Evolutionary conservation across 371 early-diverging fungal species (phyloP).

Genomic region (Zopfochytrium polystomum): DNA sequence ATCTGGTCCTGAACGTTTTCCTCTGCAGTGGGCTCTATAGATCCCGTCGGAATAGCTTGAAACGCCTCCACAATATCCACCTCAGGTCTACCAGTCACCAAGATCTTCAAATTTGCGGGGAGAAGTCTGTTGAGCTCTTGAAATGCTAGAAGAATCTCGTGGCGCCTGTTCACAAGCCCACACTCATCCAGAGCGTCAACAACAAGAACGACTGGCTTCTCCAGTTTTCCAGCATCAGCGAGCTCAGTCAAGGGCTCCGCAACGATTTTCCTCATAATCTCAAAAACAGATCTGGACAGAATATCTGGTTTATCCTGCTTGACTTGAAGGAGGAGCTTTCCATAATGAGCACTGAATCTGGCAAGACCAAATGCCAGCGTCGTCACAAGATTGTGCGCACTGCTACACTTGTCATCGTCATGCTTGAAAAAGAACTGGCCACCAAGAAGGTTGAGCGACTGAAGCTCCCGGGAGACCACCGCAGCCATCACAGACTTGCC

Average conservation of each 20-base stretch:
- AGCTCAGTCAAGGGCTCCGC: constrained; percentile 2
- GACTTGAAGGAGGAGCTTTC: no score
- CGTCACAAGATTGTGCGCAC: background rate
- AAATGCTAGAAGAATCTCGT: no score
- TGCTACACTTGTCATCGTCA: constrained; percentile 2
- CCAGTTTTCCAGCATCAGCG: background rate
- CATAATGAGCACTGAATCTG: background rate
- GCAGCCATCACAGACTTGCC: constrained; percentile 8
- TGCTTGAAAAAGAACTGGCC: no score
- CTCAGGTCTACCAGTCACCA: constrained; percentile 26
- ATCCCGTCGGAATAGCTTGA: background rate
- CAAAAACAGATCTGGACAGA: no score
- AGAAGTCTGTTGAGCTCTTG: no score
- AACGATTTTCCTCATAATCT: constrained; percentile 8
- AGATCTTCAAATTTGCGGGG: constrained; percentile 20
- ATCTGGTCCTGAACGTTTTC: constrained; percentile 13
- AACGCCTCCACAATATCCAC: no score
- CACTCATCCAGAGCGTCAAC: constrained; percentile 33
- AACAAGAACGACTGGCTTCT: constrained; percentile 18
- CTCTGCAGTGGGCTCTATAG: constrained; percentile 8
- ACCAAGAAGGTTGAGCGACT: background rate
- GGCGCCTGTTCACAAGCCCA: constrained; percentile 13
- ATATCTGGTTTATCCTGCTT: no score
- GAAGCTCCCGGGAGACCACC: background rate
- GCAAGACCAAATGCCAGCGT: constrained; percentile 4